Percentiles rank a stretch among this genome's conserved stretches.
phyloP scores from a whole-genome alignment of 2,329 filamentous ascomycete genomes.

The Purpureocillium takamizusanense region DNA sequence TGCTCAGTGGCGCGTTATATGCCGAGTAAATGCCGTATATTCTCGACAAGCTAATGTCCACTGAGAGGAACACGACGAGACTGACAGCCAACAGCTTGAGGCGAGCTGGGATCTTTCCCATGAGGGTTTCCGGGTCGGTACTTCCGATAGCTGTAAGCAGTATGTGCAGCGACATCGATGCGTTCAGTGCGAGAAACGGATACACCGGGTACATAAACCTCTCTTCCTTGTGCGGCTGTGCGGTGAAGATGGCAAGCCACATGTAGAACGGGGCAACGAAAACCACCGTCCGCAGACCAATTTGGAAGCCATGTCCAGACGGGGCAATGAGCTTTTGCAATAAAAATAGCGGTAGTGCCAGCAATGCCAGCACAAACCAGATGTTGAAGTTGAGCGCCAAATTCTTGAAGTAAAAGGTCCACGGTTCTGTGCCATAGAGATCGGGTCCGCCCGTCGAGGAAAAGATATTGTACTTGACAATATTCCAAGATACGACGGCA shows the following conservation, averaged over 20 bases:
- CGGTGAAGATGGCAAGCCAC: constrained; percentile 85
- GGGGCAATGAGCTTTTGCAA: constrained; percentile 59
- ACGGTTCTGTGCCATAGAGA: constrained; percentile 91
- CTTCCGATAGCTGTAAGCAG: constrained; percentile 67
- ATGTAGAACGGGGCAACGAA: constrained; percentile 85
- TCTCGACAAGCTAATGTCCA: constrained; percentile 60
- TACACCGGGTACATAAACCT: constrained; percentile 98
- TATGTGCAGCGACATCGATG: constrained; percentile 75
- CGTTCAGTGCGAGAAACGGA: constrained; percentile 81
- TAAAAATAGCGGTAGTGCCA: constrained; percentile 65
- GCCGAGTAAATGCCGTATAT: constrained; percentile 69
- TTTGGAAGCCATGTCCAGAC: constrained; percentile 55
- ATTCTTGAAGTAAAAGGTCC: constrained; percentile 94
- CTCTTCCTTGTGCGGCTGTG: constrained; percentile 95
- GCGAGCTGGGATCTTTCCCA: constrained; percentile 63
- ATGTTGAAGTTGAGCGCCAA: constrained; percentile 89
- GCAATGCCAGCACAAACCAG: constrained; percentile 77
- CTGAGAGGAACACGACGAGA: constrained; percentile 50
- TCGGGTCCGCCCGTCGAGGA: constrained; percentile 73
- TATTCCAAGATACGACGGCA: constrained; percentile 78
- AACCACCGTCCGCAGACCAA: constrained; percentile 64
- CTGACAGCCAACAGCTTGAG: constrained; percentile 62
- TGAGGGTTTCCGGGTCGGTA: constrained; percentile 53
- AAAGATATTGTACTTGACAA: constrained; percentile 93
- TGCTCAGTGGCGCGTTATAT: constrained; percentile 70